These are phyloP conservation scores for Asterochloris sp. DNA, from an alignment of 139 green algal species.

Conservation along the genomic window DNA sequence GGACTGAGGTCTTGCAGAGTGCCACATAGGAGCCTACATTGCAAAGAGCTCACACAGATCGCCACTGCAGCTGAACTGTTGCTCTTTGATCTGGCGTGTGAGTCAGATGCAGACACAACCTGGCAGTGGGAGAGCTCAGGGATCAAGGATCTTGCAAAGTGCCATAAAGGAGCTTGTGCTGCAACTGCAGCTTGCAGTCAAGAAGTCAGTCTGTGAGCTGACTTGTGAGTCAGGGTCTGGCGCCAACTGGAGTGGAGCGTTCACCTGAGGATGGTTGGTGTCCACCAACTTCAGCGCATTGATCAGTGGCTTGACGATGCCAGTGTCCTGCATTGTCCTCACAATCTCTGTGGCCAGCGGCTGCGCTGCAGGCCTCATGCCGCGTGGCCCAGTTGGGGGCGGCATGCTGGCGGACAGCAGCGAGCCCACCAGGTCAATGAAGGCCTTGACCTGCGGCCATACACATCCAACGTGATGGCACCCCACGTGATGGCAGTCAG, in stretches of 20 bases:
- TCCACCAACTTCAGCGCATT: conserved; percentile 47
- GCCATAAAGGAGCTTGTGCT: not conserved
- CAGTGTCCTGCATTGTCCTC: conserved; percentile 69
- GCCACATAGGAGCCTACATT: not conserved
- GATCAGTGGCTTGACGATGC: conserved; percentile 61
- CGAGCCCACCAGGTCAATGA: conserved; percentile 51
- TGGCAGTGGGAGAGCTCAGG: too few species aligned
- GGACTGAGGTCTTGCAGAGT: not conserved
- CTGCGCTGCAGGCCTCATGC: not conserved
- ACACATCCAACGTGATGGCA: too few species aligned
- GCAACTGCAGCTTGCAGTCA: not conserved
- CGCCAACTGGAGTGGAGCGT: not conserved
- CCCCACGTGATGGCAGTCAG: too few species aligned
- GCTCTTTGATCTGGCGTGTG: too few species aligned
- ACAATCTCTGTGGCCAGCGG: conserved; percentile 59
- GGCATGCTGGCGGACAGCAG: conserved; percentile 39
- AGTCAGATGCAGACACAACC: too few species aligned
- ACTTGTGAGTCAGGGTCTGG: too few species aligned
- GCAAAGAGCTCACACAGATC: not conserved
- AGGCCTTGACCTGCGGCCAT: conserved; percentile 39
- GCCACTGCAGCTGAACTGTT: too few species aligned
- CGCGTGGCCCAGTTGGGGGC: not conserved
- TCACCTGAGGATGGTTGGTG: conserved; percentile 54
- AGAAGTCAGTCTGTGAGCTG: too few species aligned
- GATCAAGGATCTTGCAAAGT: not conserved